phyloP scores from a whole-genome alignment of 2,329 filamentous ascomycete genomes.

The Sodiomyces alkalinus region DNA sequence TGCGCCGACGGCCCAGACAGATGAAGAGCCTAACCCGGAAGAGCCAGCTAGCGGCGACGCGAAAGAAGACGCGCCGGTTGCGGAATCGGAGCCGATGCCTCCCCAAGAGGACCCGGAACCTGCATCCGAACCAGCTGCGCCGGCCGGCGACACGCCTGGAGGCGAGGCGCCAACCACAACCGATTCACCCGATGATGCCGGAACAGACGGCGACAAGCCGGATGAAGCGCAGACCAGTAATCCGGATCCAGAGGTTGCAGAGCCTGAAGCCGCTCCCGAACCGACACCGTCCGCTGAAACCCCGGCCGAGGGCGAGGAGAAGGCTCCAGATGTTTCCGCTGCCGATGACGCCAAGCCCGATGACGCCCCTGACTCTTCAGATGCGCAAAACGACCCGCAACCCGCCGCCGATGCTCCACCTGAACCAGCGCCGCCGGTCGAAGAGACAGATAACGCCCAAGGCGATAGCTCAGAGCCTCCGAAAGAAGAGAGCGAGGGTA shows the following conservation, averaged over 20 bases:
- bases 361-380: neutral
- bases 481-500: neutral
- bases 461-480: neutral
- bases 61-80: neutral
- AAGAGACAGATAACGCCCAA: no score
- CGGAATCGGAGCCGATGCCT: neutral
- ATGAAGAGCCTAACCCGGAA: neutral
- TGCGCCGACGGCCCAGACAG: neutral
- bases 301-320: neutral
- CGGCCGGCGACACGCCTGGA: slow-evolving; percentile 18
- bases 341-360: neutral
- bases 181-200: neutral
- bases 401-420: neutral
- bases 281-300: neutral
- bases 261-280: slow-evolving; percentile 2
- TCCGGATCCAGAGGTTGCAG: slow-evolving; percentile 6
- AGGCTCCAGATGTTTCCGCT: neutral
- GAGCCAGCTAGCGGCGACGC: neutral
- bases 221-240: neutral
- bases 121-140: slow-evolving; percentile 11
- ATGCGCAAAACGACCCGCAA: neutral
- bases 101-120: neutral
- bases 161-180: slow-evolving; percentile 1
- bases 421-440: no score
- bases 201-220: neutral